Conservation (phyloP, 257 asterid species). For the Solanum pimpinellifolium region DNA sequence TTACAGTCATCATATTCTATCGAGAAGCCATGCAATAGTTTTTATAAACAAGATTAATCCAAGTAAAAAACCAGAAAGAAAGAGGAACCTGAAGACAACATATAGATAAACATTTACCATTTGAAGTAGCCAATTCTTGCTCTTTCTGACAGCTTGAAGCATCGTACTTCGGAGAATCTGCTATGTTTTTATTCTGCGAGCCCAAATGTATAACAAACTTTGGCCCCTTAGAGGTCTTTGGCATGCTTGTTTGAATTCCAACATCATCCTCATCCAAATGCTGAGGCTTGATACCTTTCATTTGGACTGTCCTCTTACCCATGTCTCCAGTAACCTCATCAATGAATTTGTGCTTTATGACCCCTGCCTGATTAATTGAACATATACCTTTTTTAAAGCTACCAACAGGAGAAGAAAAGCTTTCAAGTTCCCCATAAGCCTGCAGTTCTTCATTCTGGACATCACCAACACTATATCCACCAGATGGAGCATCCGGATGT, state of each 20-base stretch:
- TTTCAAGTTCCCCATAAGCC: conserved; percentile 30
- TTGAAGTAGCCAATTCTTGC: conserved; percentile 39
- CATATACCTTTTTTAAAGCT: conserved; percentile 33
- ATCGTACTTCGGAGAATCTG: conserved; percentile 51
- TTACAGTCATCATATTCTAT: neutral
- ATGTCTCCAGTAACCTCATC: conserved; percentile 41
- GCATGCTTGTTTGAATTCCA: conserved; percentile 27
- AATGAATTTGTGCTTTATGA: conserved; percentile 35
- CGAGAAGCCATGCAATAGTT: neutral
- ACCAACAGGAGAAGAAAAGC: conserved; percentile 47
- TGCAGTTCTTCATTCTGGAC: conserved; percentile 28
- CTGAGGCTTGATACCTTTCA: conserved; percentile 46
- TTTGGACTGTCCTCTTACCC: conserved; percentile 42
- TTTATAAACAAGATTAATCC: neutral
- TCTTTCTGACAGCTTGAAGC: conserved; percentile 46
- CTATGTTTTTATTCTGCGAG: conserved; percentile 40
- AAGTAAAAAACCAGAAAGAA: neutral
- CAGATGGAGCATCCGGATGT: conserved; percentile 19
- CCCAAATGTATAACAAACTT: conserved; percentile 96
- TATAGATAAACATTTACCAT: conserved; percentile 28
- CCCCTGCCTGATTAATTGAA: conserved; percentile 34
- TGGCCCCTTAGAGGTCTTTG: conserved; percentile 52
- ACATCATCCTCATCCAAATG: conserved; percentile 21
- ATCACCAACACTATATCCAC: conserved; percentile 18
- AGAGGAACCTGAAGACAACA: neutral